Evolutionary conservation across 2,329 filamentous ascomycete genomes (phyloP).

Genomic region (Sporothrix variecibatus): DNA sequence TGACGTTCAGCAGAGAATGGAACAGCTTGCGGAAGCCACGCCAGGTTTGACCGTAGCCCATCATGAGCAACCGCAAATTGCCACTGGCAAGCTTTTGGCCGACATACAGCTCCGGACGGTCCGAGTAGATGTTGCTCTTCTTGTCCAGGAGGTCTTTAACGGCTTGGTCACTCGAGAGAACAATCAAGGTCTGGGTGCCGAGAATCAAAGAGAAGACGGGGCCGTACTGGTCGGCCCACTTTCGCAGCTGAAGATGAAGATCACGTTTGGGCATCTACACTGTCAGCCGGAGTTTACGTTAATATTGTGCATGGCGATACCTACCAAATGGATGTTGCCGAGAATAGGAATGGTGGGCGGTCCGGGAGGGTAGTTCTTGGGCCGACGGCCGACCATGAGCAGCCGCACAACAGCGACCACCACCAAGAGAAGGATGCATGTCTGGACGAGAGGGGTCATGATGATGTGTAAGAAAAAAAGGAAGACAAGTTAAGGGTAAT

Average conservation of each 20-base stretch:
- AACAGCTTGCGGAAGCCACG: constrained; percentile 41
- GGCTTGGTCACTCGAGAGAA: constrained; percentile 33
- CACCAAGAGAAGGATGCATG: not conserved
- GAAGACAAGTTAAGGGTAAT: not conserved
- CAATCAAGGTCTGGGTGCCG: constrained; percentile 50
- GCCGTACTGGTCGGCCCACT: constrained; percentile 55
- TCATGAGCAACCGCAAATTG: constrained; percentile 15
- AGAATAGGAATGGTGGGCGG: constrained; percentile 36
- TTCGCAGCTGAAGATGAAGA: constrained; percentile 49
- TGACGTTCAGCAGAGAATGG: constrained; percentile 51
- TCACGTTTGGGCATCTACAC: constrained; percentile 19
- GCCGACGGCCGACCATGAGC: constrained; percentile 19
- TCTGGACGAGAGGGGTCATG: not conserved
- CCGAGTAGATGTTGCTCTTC: constrained; percentile 51
- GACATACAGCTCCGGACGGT: constrained; percentile 38
- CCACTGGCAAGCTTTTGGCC: constrained; percentile 30
- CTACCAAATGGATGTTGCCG: constrained; percentile 40
- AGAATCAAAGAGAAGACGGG: constrained; percentile 55
- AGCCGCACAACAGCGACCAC: constrained; percentile 15
- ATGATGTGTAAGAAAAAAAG: not conserved
- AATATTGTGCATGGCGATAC: too few species aligned
- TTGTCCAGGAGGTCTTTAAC: constrained; percentile 57
- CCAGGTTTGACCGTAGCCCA: constrained; percentile 40
- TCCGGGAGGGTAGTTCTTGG: constrained; percentile 32
- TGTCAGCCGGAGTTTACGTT: not conserved